phyloP scores from a whole-genome alignment of 129 eudicot species.

The Flaveria brownii region DNA sequence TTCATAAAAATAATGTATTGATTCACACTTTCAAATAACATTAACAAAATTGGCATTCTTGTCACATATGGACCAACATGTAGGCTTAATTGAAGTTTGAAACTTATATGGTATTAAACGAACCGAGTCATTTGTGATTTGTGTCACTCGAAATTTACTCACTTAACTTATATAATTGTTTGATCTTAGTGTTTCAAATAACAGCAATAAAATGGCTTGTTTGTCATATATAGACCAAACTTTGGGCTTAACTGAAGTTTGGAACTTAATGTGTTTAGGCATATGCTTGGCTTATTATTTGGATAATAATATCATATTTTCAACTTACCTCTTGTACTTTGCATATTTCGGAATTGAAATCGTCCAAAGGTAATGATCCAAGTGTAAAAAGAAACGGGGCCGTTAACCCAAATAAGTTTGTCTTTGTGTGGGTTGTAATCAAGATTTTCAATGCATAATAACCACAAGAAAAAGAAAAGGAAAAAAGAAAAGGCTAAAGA shows the following conservation, averaged over 20 bases:
- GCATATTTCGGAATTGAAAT: constrained; percentile 6
- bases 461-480: constrained; percentile 25
- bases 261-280: not conserved
- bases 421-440: constrained; percentile 39
- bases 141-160: too few species aligned
- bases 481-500: constrained; percentile 24
- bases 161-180: too few species aligned
- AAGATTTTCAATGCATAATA: constrained; percentile 27
- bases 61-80: too few species aligned
- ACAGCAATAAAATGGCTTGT: not conserved
- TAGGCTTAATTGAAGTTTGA: too few species aligned
- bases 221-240: constrained; percentile 1
- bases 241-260: not conserved
- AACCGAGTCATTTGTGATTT: too few species aligned
- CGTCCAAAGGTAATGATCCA: constrained; percentile 45
- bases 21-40: too few species aligned
- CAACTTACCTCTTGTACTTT: not conserved
- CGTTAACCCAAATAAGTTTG: constrained; percentile 30
- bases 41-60: too few species aligned
- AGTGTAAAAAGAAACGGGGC: constrained; percentile 34
- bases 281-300: not conserved
- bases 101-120: too few species aligned
- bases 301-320: not conserved
- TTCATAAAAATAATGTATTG: not conserved
- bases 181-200: not conserved